Base-by-base conservation (phyloP, 1,139 yeast genomes). In the Yamadazyma triangularis region DNA sequence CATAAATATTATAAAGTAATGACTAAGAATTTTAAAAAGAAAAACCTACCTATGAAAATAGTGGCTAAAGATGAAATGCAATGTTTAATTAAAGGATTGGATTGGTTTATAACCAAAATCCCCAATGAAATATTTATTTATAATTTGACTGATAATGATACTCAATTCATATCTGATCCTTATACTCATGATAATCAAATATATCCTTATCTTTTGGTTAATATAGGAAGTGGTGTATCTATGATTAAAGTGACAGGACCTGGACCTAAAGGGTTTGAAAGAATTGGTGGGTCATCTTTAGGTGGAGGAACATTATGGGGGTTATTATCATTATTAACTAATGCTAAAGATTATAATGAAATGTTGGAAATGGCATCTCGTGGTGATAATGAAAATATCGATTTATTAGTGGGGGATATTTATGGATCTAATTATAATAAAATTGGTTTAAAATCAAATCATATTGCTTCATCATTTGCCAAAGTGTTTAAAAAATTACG, bases 261-360 rank as follows among this genome's bases (percentile, higher is more conserved):
- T 0, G 77, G 76, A 1, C 76, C 78, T 1, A 69, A 73, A 8
- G 76, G 77, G 28, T 91, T 84, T 54, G 81, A 75, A 39, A 73
- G 98, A 51, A 84, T 91, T 21, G 98, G 98, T 4, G 99, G 99
- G 4, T 85, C 96, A 0, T 88, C 97, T 0, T 62, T 91, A n/a
- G 99, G 99, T 15, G 99, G 99, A 2, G 99, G 99, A 3, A 91
- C 99, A 0, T 69, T 91, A 16, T 93, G 98, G 98, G 99, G 99
- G 0, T 62, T 91, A 27, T 61, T 91, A 24, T 84, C 96, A 2
- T 62, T 91, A 32, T 67, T 91, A 24, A 93, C 98, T 0, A 86
- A 86, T 33, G 95, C 96, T 2, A 72, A 76, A 38, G 86, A 87
- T 29, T 91, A 88, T 51, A 96, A 88, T 50, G 96, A 89, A 51